Conservation (phyloP, 2,329 filamentous ascomycete genomes). For the Botrytis hyacinthi region DNA sequence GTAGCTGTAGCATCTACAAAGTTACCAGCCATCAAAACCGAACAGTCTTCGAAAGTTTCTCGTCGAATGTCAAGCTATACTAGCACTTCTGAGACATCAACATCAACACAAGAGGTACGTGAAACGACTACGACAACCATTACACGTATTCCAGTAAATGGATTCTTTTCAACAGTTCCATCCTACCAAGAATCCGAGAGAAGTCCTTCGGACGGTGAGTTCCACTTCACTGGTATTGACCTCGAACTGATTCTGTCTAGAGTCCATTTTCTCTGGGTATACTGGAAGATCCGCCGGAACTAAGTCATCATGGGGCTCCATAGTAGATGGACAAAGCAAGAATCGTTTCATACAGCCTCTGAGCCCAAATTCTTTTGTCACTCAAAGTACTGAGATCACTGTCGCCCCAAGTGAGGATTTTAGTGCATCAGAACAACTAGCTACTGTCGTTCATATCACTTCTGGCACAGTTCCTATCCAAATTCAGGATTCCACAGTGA, state of each 20-base stretch:
- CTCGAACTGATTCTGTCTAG: conserved; percentile 36
- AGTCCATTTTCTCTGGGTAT: conserved; percentile 48
- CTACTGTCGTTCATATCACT: conserved; percentile 43
- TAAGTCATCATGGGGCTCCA: conserved; percentile 39
- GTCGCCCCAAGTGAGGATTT: conserved; percentile 40
- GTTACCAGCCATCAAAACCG: conserved; percentile 6
- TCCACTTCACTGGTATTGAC: neutral
- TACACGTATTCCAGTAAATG: conserved; percentile 22
- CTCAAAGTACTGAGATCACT: conserved; percentile 43
- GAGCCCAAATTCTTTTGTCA: conserved; percentile 45
- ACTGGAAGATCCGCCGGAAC: conserved; percentile 41
- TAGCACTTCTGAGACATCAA: conserved; percentile 24
- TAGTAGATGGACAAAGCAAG: conserved; percentile 35
- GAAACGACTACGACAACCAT: conserved; percentile 22
- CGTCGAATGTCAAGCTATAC: conserved; percentile 28
- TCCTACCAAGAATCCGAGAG: conserved; percentile 22
- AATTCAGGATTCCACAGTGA: conserved; percentile 24
- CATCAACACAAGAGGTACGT: conserved; percentile 19
- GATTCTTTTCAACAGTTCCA: conserved; percentile 19
- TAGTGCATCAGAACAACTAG: conserved; percentile 36
- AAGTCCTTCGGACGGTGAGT: conserved; percentile 31
- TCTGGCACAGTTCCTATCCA: conserved; percentile 28
- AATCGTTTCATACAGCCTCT: conserved; percentile 41
- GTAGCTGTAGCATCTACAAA: conserved; percentile 17
- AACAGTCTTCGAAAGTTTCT: conserved; percentile 22